Percentiles rank a stretch among this genome's conserved stretches.
Evolutionary conservation across 2,329 filamentous ascomycete species (phyloP).

Genomic region (Phoma sp.): DNA sequence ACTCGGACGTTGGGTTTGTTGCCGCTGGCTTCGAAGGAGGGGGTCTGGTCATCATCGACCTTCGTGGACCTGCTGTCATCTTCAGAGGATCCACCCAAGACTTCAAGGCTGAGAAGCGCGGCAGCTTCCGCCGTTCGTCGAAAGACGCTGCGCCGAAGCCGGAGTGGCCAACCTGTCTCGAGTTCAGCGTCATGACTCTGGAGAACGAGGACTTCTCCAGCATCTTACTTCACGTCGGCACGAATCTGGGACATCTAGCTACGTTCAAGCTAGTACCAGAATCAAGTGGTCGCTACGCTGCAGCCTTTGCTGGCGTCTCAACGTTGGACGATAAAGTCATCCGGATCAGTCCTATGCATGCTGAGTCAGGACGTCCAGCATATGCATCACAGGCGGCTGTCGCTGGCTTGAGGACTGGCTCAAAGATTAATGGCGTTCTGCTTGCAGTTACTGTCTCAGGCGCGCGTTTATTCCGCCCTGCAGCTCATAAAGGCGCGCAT

Average conservation of each 20-base stretch:
- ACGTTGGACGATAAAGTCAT: slow-evolving; percentile 72
- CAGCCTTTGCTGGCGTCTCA: slow-evolving; percentile 71
- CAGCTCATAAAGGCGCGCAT: slow-evolving; percentile 84
- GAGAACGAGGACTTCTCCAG: slow-evolving; percentile 96
- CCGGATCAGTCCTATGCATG: slow-evolving; percentile 78
- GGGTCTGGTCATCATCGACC: slow-evolving; percentile 79
- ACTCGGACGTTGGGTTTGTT: slow-evolving; percentile 93
- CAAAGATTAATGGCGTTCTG: slow-evolving; percentile 77
- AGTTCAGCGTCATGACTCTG: slow-evolving; percentile 88
- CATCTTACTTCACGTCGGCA: slow-evolving; percentile 90
- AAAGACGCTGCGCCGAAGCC: slow-evolving; percentile 53
- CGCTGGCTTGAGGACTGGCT: slow-evolving; percentile 74
- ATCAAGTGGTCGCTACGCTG: slow-evolving; percentile 70
- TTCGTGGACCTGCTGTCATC: slow-evolving; percentile 85
- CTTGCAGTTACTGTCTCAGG: slow-evolving; percentile 76
- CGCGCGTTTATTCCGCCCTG: slow-evolving; percentile 86
- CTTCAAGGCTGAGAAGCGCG: slow-evolving; percentile 78
- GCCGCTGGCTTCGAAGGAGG: slow-evolving; percentile 86
- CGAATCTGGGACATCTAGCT: slow-evolving; percentile 78
- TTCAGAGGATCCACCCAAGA: slow-evolving; percentile 75
- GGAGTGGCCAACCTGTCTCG: slow-evolving; percentile 81
- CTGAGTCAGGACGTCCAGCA: slow-evolving; percentile 77
- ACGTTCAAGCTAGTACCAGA: slow-evolving; percentile 91
- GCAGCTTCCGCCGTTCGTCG: slow-evolving; percentile 69
- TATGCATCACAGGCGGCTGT: slow-evolving; percentile 76